phyloP scores from a whole-genome alignment of 2,329 filamentous ascomycete species.

The Neodidymelliopsis sp. region DNA sequence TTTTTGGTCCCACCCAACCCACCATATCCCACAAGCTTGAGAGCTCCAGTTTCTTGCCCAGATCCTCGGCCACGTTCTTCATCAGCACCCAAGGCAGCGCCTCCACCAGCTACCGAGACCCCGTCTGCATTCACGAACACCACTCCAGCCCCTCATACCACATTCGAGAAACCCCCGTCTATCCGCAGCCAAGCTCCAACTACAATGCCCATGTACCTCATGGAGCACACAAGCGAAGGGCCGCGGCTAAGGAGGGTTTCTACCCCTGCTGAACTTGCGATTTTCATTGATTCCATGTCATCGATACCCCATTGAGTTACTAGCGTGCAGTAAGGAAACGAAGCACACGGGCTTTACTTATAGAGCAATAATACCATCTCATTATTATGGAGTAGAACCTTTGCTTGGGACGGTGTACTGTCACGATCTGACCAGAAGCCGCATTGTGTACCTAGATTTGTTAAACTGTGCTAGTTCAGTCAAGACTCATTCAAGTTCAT shows the following conservation, averaged over 20 bases:
- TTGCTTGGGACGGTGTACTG: too few relatives aligned
- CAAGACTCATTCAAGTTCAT: too few relatives aligned
- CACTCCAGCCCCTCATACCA: not conserved
- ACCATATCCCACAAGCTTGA: not conserved
- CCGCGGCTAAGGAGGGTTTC: slow-evolving; percentile 12
- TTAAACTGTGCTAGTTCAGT: too few relatives aligned
- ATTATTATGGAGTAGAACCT: not conserved
- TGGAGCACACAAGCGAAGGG: slow-evolving; percentile 9
- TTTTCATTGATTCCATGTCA: slow-evolving; percentile 17
- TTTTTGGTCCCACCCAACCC: too few relatives aligned
- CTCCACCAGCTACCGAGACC: not conserved
- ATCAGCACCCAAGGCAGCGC: not conserved
- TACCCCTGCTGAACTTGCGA: slow-evolving; percentile 14
- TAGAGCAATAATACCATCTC: not conserved
- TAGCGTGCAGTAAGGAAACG: too few relatives aligned
- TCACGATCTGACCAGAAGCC: too few relatives aligned
- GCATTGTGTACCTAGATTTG: too few relatives aligned
- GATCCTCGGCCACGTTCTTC: not conserved
- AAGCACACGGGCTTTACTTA: not conserved
- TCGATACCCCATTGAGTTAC: slow-evolving; percentile 20
- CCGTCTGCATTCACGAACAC: not conserved
- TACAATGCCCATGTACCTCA: slow-evolving; percentile 9
- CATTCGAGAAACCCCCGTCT: not conserved
- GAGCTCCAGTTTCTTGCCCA: not conserved
- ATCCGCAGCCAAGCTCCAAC: slow-evolving; percentile 7